Evolutionary conservation across 345 rosid genomes (phyloP).

Genomic region (Hibiscus trionum): DNA sequence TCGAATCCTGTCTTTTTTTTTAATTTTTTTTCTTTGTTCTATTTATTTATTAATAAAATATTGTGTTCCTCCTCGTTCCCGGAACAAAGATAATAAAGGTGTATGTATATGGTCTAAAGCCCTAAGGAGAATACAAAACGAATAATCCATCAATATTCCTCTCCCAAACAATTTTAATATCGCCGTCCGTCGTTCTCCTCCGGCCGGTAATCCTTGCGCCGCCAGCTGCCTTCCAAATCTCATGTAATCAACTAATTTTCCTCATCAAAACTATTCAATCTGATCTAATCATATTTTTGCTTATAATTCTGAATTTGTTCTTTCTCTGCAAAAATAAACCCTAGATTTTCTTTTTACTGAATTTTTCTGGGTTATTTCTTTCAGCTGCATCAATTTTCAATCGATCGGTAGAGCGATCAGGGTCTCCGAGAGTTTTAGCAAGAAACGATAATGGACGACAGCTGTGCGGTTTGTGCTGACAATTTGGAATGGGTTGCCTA

Average conservation of each 20-base stretch:
- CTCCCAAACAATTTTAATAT: neutral
- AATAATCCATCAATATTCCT: neutral
- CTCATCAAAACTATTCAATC: neutral
- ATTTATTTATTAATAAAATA: no score
- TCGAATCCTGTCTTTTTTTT: no score
- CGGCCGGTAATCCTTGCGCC: neutral
- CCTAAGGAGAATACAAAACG: neutral
- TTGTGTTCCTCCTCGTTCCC: no score
- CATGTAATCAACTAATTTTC: neutral
- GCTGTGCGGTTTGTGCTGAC: slow-evolving; percentile 95
- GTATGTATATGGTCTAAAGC: neutral
- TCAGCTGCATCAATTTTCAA: neutral
- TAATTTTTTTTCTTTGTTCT: no score
- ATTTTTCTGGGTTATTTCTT: no score
- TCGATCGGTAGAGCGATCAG: neutral
- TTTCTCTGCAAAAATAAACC: neutral
- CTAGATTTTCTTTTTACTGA: neutral
- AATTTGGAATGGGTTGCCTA: slow-evolving; percentile 84
- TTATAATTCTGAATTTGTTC: neutral
- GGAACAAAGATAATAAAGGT: no score
- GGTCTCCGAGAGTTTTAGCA: neutral
- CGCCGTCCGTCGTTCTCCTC: no score
- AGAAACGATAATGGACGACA: slow-evolving; percentile 54
- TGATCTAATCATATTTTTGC: neutral
- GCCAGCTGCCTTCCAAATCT: neutral